Percentiles rank a stretch among this genome's conserved stretches.
Conservation (phyloP, 1,284 basidiomycete species). For the Sporisorium scitamineum region DNA sequence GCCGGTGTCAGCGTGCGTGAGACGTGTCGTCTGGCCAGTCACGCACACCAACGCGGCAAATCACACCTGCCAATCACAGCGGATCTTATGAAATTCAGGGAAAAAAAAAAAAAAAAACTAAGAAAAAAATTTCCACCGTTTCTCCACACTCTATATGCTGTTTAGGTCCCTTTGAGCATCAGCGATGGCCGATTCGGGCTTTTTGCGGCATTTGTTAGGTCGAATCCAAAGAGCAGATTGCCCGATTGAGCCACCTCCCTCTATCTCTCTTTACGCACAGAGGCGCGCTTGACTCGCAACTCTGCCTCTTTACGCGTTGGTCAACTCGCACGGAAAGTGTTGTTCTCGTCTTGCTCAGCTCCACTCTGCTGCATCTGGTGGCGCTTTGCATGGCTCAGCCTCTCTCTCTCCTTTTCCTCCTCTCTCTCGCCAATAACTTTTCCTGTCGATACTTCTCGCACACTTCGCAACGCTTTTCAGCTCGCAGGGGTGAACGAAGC, state of each 20-base stretch:
- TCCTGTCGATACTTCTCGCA: neutral
- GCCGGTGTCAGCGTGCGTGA: slow-evolving; percentile 1
- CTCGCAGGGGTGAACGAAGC: neutral
- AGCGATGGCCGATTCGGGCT: neutral
- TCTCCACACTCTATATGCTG: neutral
- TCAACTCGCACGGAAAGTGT: slow-evolving; percentile 29
- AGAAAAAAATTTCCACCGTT: neutral
- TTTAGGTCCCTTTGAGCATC: neutral
- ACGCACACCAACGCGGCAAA: neutral
- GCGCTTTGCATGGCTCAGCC: slow-evolving; percentile 3
- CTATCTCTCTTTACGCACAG: too few relatives aligned
- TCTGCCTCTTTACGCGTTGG: slow-evolving; percentile 14
- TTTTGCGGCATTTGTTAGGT: too few relatives aligned
- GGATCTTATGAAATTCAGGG: neutral
- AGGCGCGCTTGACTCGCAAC: neutral
- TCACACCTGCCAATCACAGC: neutral
- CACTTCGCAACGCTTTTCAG: neutral
- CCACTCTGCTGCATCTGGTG: slow-evolving; percentile 9
- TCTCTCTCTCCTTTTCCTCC: neutral
- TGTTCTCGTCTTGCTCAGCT: slow-evolving; percentile 10
- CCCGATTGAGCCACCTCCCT: too few relatives aligned
- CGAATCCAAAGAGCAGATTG: neutral
- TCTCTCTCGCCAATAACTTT: neutral
- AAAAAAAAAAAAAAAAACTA: neutral
- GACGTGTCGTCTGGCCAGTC: slow-evolving; percentile 1